Conservation (phyloP, 2,329 filamentous ascomycete species). For the Cladophialophora carrionii region DNA sequence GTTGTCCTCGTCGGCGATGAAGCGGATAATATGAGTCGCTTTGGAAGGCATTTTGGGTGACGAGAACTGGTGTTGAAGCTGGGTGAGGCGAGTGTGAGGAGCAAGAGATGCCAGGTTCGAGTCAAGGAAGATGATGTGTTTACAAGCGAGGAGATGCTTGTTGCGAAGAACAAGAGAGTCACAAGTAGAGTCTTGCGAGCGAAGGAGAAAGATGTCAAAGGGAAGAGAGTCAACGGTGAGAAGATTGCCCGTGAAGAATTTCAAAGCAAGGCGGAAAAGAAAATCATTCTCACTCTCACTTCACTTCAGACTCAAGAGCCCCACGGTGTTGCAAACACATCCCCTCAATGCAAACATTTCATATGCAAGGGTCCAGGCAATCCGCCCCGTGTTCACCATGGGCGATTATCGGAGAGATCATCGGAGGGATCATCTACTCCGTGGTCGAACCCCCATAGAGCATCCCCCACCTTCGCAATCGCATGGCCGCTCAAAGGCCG, state of each 20-base stretch:
- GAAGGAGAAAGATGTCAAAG: neutral
- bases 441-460: neutral
- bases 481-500: neutral
- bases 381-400: neutral
- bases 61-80: conserved; percentile 4
- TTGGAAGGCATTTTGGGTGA: conserved; percentile 28
- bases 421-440: conserved; percentile 7
- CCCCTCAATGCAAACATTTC: conserved; percentile 5
- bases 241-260: conserved; percentile 4
- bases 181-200: neutral
- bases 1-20: conserved; percentile 50
- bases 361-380: conserved; percentile 3
- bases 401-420: conserved; percentile 3
- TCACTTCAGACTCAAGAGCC: conserved; percentile 2
- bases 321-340: conserved; percentile 12
- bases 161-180: neutral
- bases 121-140: no score
- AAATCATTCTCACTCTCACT: neutral
- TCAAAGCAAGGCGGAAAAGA: conserved; percentile 8
- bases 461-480: neutral
- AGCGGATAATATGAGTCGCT: conserved; percentile 50
- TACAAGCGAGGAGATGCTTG: neutral
- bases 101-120: neutral
- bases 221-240: neutral
- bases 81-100: neutral